phyloP scores from a whole-genome alignment of 2,329 filamentous ascomycete genomes.

The Hortaea werneckii region DNA sequence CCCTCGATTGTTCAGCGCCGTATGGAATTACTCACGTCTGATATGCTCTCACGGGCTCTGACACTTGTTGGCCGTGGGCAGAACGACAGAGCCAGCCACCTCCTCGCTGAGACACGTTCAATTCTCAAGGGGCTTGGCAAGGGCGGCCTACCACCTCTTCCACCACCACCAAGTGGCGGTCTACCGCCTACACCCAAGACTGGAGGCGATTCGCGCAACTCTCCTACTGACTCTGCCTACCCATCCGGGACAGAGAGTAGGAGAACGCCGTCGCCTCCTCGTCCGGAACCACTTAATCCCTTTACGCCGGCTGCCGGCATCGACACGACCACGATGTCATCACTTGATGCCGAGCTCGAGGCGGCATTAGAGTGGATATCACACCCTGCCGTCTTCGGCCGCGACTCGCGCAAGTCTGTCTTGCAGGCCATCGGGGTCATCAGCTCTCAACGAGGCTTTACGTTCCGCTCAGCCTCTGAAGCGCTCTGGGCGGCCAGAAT shows the following conservation, averaged over 20 bases:
- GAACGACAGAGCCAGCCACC: slow-evolving; percentile 84
- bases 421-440: slow-evolving; percentile 95
- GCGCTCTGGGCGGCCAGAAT: slow-evolving; percentile 80
- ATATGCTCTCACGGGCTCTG: slow-evolving; percentile 89
- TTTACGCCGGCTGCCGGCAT: slow-evolving; percentile 62
- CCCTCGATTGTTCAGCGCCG: slow-evolving; percentile 89
- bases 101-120: slow-evolving; percentile 84
- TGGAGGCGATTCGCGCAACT: slow-evolving; percentile 5
- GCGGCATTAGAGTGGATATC: slow-evolving; percentile 93
- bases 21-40: slow-evolving; percentile 95
- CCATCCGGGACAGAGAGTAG: slow-evolving; percentile 12
- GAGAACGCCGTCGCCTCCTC: slow-evolving; percentile 32
- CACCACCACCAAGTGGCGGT: slow-evolving; percentile 43
- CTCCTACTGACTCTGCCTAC: slow-evolving; percentile 11
- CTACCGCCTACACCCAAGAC: slow-evolving; percentile 27
- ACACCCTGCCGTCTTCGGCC: slow-evolving; percentile 86
- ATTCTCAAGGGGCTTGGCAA: slow-evolving; percentile 95
- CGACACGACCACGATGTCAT: slow-evolving; percentile 68
- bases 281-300: slow-evolving; percentile 29
- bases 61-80: slow-evolving; percentile 85
- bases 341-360: slow-evolving; percentile 84
- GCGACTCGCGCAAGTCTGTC: slow-evolving; percentile 90
- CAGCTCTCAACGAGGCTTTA: slow-evolving; percentile 85
- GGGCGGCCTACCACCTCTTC: slow-evolving; percentile 82
- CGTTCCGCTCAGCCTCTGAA: slow-evolving; percentile 83